Percentiles rank a stretch among this genome's conserved stretches.
Conservation (phyloP, 306 rosid genomes). For the Pyrus communis region DNA sequence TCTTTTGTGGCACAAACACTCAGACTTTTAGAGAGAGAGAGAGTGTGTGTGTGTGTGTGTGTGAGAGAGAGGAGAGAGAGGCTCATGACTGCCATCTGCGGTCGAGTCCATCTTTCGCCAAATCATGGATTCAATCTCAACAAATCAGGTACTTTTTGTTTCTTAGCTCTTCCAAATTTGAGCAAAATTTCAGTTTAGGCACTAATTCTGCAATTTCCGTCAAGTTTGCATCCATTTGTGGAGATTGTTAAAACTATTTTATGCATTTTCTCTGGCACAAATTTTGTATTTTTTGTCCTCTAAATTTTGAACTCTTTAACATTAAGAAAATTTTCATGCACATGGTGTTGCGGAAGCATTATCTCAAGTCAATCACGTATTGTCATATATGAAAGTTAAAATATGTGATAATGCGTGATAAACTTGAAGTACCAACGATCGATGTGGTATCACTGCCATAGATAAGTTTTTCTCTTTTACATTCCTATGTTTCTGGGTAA, state of each 20-base stretch:
- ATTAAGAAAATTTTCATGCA: too few relatives aligned
- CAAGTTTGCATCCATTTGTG: not conserved
- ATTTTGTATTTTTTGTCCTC: not conserved
- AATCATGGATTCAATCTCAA: slow-evolving; percentile 40
- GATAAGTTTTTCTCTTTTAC: not conserved
- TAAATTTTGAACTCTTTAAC: too few relatives aligned
- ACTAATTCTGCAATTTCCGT: not conserved
- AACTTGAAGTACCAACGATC: too few relatives aligned
- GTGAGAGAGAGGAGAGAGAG: not conserved
- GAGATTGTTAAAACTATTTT: too few relatives aligned
- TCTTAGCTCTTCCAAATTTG: not conserved
- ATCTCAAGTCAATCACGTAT: too few relatives aligned
- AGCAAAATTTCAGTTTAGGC: not conserved
- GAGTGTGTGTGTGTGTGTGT: not conserved
- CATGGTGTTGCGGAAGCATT: too few relatives aligned
- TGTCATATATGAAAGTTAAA: too few relatives aligned
- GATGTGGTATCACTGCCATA: too few relatives aligned
- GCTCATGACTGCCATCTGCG: slow-evolving; percentile 6
- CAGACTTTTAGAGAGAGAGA: too few relatives aligned
- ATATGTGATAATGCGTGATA: too few relatives aligned
- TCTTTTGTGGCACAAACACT: not conserved
- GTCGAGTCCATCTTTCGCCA: slow-evolving; percentile 57
- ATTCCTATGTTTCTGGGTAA: not conserved
- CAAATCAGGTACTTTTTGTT: slow-evolving; percentile 34
- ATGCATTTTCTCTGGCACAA: not conserved